Percentiles rank a stretch among this genome's conserved stretches.
Evolutionary conservation across 2,329 filamentous ascomycete genomes (phyloP).

Genomic region (Aspergillus sojae): DNA sequence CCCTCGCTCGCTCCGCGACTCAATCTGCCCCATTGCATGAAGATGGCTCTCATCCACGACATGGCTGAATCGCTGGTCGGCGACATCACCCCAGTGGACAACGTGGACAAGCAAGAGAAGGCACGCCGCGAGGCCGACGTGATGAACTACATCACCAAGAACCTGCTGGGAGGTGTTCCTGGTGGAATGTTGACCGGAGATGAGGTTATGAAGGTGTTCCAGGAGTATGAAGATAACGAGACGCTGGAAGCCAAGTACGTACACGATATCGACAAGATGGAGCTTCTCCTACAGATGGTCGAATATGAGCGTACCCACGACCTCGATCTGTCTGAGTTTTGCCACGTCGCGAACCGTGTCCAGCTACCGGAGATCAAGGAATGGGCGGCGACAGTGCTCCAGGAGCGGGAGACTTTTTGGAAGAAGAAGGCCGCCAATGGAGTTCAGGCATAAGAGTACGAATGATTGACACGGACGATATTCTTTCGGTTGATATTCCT

Average conservation of each 20-base stretch:
- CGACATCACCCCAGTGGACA: conserved; percentile 91
- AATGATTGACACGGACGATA: not conserved
- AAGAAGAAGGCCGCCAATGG: conserved; percentile 33
- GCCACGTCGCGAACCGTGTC: conserved; percentile 74
- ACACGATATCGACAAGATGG: conserved; percentile 97
- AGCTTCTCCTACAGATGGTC: conserved; percentile 90
- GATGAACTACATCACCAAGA: conserved; percentile 84
- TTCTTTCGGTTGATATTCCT: conserved; percentile 4
- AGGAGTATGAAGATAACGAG: conserved; percentile 88
- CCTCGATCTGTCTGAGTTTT: conserved; percentile 84
- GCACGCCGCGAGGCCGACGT: conserved; percentile 80
- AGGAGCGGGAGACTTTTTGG: conserved; percentile 78
- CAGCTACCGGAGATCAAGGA: conserved; percentile 74
- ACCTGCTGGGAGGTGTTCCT: conserved; percentile 72
- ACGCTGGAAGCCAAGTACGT: conserved; percentile 87
- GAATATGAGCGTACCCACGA: conserved; percentile 83
- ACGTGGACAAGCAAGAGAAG: conserved; percentile 82
- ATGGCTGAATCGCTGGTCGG: conserved; percentile 96
- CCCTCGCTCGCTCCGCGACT: conserved; percentile 69
- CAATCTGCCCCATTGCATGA: conserved; percentile 81
- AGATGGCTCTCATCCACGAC: conserved; percentile 95
- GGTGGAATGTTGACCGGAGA: conserved; percentile 66
- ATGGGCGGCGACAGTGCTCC: conserved; percentile 77
- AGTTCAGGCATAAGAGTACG: conserved; percentile 3
- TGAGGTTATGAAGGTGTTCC: conserved; percentile 80